phyloP scores from a whole-genome alignment of 208 protist genomes.

The Kentomonas sorsogonicus region DNA sequence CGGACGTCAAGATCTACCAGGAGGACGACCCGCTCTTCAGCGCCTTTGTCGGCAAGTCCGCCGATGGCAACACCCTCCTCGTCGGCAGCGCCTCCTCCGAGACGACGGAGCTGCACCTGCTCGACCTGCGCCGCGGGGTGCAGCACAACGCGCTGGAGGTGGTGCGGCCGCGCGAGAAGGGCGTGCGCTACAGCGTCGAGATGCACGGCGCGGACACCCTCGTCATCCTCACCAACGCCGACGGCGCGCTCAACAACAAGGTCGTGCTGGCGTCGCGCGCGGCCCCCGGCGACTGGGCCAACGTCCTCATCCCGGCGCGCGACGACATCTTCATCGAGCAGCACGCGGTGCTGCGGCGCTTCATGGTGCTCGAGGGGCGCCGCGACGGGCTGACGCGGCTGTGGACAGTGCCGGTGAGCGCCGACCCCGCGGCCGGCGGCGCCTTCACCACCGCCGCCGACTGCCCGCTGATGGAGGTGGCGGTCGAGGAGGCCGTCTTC shows the following conservation, averaged over 20 bases:
- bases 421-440: constrained; percentile 17
- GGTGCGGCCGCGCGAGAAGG: constrained; percentile 70
- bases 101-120: constrained; percentile 70
- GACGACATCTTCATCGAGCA: constrained; percentile 47
- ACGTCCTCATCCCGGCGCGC: constrained; percentile 49
- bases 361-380: constrained; percentile 65
- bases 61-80: constrained; percentile 57
- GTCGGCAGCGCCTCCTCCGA: constrained; percentile 62
- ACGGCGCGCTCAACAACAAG: constrained; percentile 72
- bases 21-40: constrained; percentile 74
- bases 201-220: constrained; percentile 66
- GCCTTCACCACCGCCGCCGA: constrained; percentile 20
- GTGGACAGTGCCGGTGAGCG: constrained; percentile 58
- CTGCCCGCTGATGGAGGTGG: constrained; percentile 42
- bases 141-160: constrained; percentile 46
- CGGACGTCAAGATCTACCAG: constrained; percentile 75
- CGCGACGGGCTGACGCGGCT: constrained; percentile 66
- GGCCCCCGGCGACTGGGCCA: constrained; percentile 32
- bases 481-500: constrained; percentile 75
- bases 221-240: constrained; percentile 76
- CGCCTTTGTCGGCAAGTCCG: constrained; percentile 45
- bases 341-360: constrained; percentile 40
- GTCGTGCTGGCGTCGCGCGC: constrained; percentile 48
- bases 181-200: constrained; percentile 71
- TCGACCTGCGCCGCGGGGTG: constrained; percentile 68